Percentiles rank a stretch among this genome's conserved stretches.
Evolutionary conservation across 148 eudicot species (phyloP).

Genomic region (Amaranthus cruentus): DNA sequence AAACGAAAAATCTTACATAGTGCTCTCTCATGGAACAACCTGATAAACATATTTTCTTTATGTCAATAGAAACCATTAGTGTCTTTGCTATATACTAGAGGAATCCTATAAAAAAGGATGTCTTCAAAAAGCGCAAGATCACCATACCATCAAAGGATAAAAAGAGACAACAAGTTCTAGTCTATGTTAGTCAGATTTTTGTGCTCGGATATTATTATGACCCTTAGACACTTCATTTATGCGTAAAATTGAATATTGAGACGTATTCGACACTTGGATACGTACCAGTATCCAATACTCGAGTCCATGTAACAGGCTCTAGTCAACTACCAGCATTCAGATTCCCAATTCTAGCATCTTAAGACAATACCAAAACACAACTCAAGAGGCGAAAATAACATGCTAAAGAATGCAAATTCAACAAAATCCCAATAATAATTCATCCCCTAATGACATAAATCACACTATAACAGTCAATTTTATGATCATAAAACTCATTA

Average conservation of each 20-base stretch:
- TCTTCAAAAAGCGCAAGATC: neutral
- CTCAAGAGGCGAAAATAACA: neutral
- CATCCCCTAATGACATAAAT: neutral
- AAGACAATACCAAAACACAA: neutral
- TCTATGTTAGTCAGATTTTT: neutral
- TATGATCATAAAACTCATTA: neutral
- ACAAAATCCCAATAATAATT: neutral
- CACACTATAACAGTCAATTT: neutral
- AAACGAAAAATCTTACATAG: neutral
- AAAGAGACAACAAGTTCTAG: neutral
- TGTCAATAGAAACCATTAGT: neutral
- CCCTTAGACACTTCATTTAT: no score
- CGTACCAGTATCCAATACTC: no score
- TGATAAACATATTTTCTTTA: neutral
- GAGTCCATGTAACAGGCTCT: no score
- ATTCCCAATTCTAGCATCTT: neutral
- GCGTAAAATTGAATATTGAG: no score
- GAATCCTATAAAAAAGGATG: neutral
- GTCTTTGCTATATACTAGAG: neutral
- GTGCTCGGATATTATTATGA: no score
- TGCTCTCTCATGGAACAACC: neutral
- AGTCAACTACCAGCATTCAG: neutral
- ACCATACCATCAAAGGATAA: neutral
- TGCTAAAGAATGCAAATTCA: neutral
- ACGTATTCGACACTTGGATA: no score